Percentiles rank a stretch among this genome's conserved stretches.
phyloP scores from a whole-genome alignment of 352 stramenopile species.

The Globisporangium canariense region DNA sequence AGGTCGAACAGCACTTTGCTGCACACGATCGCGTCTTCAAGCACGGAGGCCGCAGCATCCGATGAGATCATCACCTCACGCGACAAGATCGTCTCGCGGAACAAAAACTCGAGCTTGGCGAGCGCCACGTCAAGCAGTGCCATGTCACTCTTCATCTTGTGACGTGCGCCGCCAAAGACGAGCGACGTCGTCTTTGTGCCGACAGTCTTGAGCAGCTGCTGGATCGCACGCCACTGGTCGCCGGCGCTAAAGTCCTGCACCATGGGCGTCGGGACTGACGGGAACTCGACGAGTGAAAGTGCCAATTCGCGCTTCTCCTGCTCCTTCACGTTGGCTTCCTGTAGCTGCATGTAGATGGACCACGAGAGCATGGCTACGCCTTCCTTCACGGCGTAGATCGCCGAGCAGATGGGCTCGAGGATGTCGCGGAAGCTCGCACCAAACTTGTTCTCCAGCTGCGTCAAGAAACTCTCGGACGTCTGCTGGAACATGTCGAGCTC shows the following conservation, averaged over 20 bases:
- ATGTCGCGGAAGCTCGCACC: conserved; percentile 78
- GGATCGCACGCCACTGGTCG: conserved; percentile 72
- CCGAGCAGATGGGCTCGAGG: conserved; percentile 66
- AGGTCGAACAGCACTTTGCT: conserved; percentile 78
- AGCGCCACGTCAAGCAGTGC: conserved; percentile 67
- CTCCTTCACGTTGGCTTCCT: conserved; percentile 40
- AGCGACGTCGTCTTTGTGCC: conserved; percentile 39
- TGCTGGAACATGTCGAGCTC: conserved; percentile 89
- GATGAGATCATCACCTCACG: conserved; percentile 23
- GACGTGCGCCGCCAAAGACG: conserved; percentile 39
- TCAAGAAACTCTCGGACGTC: conserved; percentile 77
- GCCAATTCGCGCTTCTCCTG: conserved; percentile 46
- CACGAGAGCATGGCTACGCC: conserved; percentile 71
- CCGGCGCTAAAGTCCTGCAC: conserved; percentile 4
- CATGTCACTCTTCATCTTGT: conserved; percentile 65
- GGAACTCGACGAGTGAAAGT: conserved; percentile 72
- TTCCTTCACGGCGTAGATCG: conserved; percentile 86
- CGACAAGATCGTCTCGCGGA: conserved; percentile 34
- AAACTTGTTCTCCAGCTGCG: conserved; percentile 70
- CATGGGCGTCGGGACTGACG: conserved; percentile 29
- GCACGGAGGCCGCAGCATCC: conserved; percentile 16
- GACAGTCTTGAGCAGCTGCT: conserved; percentile 51
- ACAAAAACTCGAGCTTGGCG: conserved; percentile 66
- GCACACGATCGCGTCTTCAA: conserved; percentile 46
- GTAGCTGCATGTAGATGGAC: conserved; percentile 53